Percentiles rank a stretch among this genome's conserved stretches.
phyloP scores from a whole-genome alignment of 73 alveolate genomes.

The Symbiodinium natans region DNA sequence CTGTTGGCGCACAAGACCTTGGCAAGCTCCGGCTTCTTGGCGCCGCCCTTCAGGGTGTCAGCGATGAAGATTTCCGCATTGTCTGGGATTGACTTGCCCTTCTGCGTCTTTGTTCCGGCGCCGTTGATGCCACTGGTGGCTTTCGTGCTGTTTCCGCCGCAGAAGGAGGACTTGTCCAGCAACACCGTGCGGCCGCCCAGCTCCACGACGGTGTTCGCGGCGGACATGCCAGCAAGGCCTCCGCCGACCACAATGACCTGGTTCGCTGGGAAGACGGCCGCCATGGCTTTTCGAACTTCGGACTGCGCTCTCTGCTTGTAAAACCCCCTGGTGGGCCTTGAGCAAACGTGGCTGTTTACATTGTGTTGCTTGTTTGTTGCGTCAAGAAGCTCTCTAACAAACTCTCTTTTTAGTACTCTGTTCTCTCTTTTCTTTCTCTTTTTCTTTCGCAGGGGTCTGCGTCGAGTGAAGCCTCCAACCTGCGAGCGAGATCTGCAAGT shows the following conservation, averaged over 20 bases:
- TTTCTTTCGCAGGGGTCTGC: too few species aligned
- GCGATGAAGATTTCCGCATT: constrained; percentile 25
- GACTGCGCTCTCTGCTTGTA: too few species aligned
- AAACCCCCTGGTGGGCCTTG: too few species aligned
- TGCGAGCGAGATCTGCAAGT: too few species aligned
- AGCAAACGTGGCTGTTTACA: too few species aligned
- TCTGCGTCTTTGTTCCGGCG: constrained; percentile 48
- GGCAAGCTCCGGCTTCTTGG: constrained; percentile 59
- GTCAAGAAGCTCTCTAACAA: too few species aligned
- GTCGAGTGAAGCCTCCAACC: too few species aligned
- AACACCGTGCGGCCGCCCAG: constrained; percentile 41
- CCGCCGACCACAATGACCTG: constrained; percentile 51
- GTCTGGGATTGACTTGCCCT: constrained; percentile 27
- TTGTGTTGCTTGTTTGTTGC: too few species aligned
- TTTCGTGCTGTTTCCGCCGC: constrained; percentile 52
- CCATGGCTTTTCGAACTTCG: background rate
- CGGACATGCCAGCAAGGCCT: constrained; percentile 61
- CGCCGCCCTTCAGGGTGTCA: constrained; percentile 18
- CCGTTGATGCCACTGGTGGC: constrained; percentile 70
- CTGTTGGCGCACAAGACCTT: constrained; percentile 34
- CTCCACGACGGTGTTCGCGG: constrained; percentile 83
- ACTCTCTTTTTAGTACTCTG: too few species aligned
- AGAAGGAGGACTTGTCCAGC: constrained; percentile 58
- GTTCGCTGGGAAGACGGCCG: constrained; percentile 32
- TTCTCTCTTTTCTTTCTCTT: too few species aligned